phyloP scores from a whole-genome alignment of 2,329 filamentous ascomycete genomes.

The Plenodomus tracheiphilus region DNA sequence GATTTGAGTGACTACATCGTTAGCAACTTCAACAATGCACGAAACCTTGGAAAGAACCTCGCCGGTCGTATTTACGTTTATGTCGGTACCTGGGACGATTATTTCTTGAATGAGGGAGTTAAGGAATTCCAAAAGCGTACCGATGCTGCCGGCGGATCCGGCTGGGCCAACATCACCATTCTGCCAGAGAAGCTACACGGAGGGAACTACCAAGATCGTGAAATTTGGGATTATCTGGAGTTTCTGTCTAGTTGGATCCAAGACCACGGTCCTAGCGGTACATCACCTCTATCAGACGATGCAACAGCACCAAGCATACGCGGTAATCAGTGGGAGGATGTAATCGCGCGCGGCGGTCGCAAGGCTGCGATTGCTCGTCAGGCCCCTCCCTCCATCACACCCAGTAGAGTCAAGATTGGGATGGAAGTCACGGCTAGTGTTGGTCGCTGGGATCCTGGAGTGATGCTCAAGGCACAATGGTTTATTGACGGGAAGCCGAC shows the following conservation, averaged over 20 bases:
- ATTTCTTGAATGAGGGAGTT: conserved; percentile 45
- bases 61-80: conserved; percentile 40
- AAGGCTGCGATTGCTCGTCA: conserved; percentile 40
- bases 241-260: conserved; percentile 34
- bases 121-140: conserved; percentile 39
- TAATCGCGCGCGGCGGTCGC: conserved; percentile 37
- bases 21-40: conserved; percentile 36
- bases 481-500: conserved; percentile 27
- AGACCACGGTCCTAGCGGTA: conserved; percentile 38
- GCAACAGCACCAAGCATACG: conserved; percentile 22
- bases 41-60: conserved; percentile 40
- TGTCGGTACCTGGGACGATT: conserved; percentile 41
- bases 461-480: conserved; percentile 41
- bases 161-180: conserved; percentile 45
- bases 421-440: conserved; percentile 18
- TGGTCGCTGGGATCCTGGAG: conserved; percentile 45
- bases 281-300: conserved; percentile 27
- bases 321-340: conserved; percentile 42
- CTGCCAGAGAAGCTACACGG: conserved; percentile 37
- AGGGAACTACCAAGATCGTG: conserved; percentile 36
- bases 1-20: conserved; percentile 41
- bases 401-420: conserved; percentile 5
- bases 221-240: conserved; percentile 42
- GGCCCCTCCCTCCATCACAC: conserved; percentile 25
- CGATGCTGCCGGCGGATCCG: conserved; percentile 34